A percentile compares a stretch with the other conserved stretches of the same genome.
Conservation (phyloP, 148 eudicot genomes). For the Heliosperma pusillum region DNA sequence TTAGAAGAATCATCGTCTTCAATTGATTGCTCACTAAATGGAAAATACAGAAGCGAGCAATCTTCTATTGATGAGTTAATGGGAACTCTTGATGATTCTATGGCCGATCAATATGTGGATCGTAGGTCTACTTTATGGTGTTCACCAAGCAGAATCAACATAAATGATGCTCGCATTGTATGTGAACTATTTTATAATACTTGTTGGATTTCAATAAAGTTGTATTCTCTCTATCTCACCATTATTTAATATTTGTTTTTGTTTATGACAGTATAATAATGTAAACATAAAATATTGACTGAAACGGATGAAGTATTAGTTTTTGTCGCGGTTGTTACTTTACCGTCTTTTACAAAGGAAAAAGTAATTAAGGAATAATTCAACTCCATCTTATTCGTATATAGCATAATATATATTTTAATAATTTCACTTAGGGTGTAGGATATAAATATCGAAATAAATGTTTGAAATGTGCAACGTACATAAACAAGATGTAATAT, state of each 20-base stretch:
- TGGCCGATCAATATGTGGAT: neutral
- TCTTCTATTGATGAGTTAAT: slow-evolving; percentile 14
- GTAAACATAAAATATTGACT: neutral
- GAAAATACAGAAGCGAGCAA: slow-evolving; percentile 17
- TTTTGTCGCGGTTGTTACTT: too few species aligned
- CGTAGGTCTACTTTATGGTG: slow-evolving; percentile 12
- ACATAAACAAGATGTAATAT: neutral
- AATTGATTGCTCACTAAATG: slow-evolving; percentile 10
- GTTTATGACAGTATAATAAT: too few species aligned
- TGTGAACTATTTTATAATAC: neutral
- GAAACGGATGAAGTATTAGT: neutral
- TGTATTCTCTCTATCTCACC: too few species aligned
- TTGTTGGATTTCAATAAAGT: too few species aligned
- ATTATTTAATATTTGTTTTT: too few species aligned
- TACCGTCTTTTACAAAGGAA: too few species aligned
- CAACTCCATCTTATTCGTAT: neutral
- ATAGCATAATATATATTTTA: neutral
- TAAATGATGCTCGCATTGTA: slow-evolving; percentile 41
- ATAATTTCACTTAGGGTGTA: neutral
- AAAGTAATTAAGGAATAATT: neutral
- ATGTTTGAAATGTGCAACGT: neutral
- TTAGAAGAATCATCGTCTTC: slow-evolving; percentile 12
- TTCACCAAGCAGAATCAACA: slow-evolving; percentile 24
- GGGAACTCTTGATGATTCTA: slow-evolving; percentile 3
- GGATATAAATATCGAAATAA: neutral